These are phyloP conservation scores for Phanerochaete carnosa DNA, from an alignment of 768 basidiomycete genomes.

Conservation along the genomic window DNA sequence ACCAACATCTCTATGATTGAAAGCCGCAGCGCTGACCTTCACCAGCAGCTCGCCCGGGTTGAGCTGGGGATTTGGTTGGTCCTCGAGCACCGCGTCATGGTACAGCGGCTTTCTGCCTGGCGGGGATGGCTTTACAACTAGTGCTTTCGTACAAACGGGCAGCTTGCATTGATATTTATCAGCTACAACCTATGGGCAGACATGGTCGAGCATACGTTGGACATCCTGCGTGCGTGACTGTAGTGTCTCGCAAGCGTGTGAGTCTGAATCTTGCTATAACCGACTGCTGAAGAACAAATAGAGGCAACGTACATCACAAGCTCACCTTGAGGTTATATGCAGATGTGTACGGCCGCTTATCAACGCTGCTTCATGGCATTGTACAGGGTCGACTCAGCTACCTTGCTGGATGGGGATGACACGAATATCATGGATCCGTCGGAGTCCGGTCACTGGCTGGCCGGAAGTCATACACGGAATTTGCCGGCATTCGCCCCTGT, in stretches of 20 bases:
- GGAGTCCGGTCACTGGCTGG: background rate
- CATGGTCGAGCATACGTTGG: background rate
- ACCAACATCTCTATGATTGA: conserved; percentile 74
- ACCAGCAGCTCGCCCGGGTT: conserved; percentile 61
- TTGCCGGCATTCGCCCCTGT: background rate
- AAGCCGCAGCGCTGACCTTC: conserved; percentile 63
- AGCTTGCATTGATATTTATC: conserved; percentile 10
- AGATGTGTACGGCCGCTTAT: too few relatives aligned
- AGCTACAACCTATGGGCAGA: background rate
- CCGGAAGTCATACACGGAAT: background rate
- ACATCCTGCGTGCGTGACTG: too few relatives aligned
- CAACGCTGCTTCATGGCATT: too few relatives aligned
- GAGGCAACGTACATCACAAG: too few relatives aligned
- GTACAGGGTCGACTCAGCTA: background rate
- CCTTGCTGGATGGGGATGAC: too few relatives aligned
- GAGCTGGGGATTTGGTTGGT: conserved; percentile 47
- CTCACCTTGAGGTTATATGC: too few relatives aligned
- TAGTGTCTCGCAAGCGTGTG: too few relatives aligned
- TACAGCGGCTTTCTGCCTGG: conserved; percentile 39
- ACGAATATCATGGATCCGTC: background rate
- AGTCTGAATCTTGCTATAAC: too few relatives aligned
- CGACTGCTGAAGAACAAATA: too few relatives aligned
- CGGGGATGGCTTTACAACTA: conserved; percentile 46
- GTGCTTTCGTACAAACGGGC: conserved; percentile 43
- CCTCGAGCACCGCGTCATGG: conserved; percentile 55